Conservation (phyloP, 768 basidiomycete genomes). For the Trametes meyenii region DNA sequence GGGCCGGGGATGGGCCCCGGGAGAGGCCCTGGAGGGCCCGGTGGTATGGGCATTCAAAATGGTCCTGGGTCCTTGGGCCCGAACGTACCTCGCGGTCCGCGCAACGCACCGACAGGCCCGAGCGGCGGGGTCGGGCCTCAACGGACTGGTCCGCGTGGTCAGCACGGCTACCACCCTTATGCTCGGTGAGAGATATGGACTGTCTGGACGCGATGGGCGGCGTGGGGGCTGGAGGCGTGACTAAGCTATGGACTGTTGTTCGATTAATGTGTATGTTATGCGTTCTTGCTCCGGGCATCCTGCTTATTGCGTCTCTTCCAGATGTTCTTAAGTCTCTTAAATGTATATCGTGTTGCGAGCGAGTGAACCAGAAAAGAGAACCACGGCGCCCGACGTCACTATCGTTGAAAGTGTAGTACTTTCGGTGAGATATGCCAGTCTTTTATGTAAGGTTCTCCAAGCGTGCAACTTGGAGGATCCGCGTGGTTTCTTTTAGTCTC, state of each 20-base stretch:
- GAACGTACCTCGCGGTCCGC: conserved; percentile 58
- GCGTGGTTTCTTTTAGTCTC: no score
- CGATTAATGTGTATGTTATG: conserved; percentile 17
- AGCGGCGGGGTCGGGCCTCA: conserved; percentile 55
- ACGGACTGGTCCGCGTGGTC: conserved; percentile 68
- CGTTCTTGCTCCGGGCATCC: not conserved
- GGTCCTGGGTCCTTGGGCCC: conserved; percentile 30
- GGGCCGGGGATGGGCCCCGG: conserved; percentile 39
- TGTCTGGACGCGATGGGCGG: not conserved
- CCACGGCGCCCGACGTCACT: no score
- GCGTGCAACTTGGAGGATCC: no score
- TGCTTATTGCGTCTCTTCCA: not conserved
- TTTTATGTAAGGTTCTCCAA: no score
- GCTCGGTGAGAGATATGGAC: conserved; percentile 53
- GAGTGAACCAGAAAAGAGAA: no score
- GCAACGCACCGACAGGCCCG: conserved; percentile 58
- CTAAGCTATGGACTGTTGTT: conserved; percentile 15
- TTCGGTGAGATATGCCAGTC: no score
- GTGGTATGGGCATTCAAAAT: conserved; percentile 23
- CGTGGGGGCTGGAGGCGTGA: not conserved
- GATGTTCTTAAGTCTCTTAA: not conserved
- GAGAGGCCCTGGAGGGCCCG: conserved; percentile 39
- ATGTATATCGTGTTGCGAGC: not conserved
- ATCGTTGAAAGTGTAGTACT: no score
- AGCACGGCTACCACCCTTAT: conserved; percentile 85